Evolutionary conservation across 208 protist genomes (phyloP).

Genomic region (Wallacemonas sp.): DNA sequence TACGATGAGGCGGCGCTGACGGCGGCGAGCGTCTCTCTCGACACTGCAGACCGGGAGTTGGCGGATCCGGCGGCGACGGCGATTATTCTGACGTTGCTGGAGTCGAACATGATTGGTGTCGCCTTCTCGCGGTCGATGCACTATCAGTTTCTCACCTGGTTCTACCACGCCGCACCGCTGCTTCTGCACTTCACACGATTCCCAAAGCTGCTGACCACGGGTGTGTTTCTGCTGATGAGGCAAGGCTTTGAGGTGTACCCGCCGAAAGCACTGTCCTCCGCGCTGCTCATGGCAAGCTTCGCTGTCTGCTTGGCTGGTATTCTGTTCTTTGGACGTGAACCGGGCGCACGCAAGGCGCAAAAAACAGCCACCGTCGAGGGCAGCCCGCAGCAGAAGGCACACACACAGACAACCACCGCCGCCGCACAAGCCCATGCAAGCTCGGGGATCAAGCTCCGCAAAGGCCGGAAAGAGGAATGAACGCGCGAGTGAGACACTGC

Average conservation of each 20-base stretch:
- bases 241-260: slow-evolving; percentile 69
- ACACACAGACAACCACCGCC: background rate
- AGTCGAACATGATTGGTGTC: slow-evolving; percentile 91
- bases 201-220: slow-evolving; percentile 27
- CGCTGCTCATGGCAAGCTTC: slow-evolving; percentile 43
- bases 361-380: background rate
- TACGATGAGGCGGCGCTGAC: slow-evolving; percentile 16
- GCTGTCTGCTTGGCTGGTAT: slow-evolving; percentile 33
- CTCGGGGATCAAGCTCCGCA: background rate
- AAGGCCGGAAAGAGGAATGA: background rate
- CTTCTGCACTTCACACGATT: slow-evolving; percentile 41
- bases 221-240: slow-evolving; percentile 36
- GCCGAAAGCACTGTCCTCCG: slow-evolving; percentile 42
- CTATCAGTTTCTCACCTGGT: slow-evolving; percentile 94
- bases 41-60: background rate
- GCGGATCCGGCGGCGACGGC: background rate
- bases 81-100: slow-evolving; percentile 79
- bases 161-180: slow-evolving; percentile 88
- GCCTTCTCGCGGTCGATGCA: slow-evolving; percentile 87
- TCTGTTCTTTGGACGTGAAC: slow-evolving; percentile 34
- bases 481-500: background rate
- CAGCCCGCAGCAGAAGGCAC: background rate
- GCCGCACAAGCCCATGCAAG: background rate
- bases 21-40: background rate
- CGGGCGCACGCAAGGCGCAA: background rate